Base-by-base conservation (phyloP, 139 green algal genomes). In the Nannochloris sp. region DNA sequence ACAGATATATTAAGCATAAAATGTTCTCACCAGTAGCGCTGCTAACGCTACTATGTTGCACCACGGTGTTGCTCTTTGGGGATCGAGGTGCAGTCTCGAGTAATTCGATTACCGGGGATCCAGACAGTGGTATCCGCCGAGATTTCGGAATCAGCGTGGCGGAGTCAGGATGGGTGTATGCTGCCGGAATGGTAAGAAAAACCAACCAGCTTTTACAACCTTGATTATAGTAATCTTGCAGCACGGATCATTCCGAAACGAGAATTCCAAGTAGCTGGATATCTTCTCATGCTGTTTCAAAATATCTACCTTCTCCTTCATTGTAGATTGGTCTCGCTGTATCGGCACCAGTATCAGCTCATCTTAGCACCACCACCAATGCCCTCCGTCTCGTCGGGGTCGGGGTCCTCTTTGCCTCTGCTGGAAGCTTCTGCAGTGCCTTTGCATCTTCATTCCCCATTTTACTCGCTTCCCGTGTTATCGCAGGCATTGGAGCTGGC, bases 401-500 rank as follows among this genome's bases (percentile, higher is more conserved):
- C 0, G 92, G 93, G 30, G 84, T 97, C 51, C 71, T 48, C 6
- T 73, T 96, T 9, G 98, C 91, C 91, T 78, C 78, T 1, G 10
- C 80, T 0, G 85, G 89, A 2, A 78, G 81, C 0, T 54, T 81
- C 8, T 74, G 76, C 3, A 97, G 89, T 68, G 90, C 81, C 44
- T 23, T 82, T 10, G 67, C 82, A 3, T 54, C 72, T n/a, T 61
- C 74, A 5, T 95, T 90, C 60, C 62, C 29, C 4, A 65, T 60
- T 24, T 66, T 96, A 31, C 60, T 95, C 29, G 19, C 78, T 0
- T 89, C 74, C 45, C 72, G 90, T 25, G 82, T 81, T 61, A 66
- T 87, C n/a, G 91, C 97, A 23, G 92, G 92, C 3, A 82, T 96
- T 24, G 92, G 92, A 0, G 92, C 98, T 81, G 92, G 92, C 0